Evolutionary conservation across 129 eudicot genomes (phyloP), one percentile per base, ranked within the genome.

Genomic region (Heracleum sosnowskyi): DNA sequence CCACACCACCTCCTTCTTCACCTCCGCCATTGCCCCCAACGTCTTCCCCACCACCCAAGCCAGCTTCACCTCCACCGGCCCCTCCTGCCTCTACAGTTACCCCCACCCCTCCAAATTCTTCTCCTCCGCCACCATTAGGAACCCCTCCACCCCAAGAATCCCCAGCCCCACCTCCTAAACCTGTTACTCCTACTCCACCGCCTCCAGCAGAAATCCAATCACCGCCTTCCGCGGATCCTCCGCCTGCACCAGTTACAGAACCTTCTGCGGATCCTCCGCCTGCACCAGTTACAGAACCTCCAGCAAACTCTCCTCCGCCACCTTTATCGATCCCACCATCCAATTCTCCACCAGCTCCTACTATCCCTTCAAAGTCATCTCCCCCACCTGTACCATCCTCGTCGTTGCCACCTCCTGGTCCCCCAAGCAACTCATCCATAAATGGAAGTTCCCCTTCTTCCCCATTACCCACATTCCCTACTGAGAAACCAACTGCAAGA

Each of bases 401-500:
- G 46, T 29, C 76, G 5, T 53, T 75, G 60, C 76, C 79, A 2
- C 53, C 84, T 77, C 80, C 84, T 79, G 77, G 83, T 37, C 76
- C 84, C 45, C 75, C 83, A 37, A 85, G 80, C 79, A 68, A 81
- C 57, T 53, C 91, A 29, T 26, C 86, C 55, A 45, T 82, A 26
- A 81, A 80, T 28, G 76, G 78, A 69, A 66, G 66, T 44, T 78
- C 87, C 28, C 75, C 87, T 63, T 20, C 53, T 39, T 62, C 86
- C 47, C 84, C 88, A 46, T 57, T 79, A 51, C 84, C 90, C 4
- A 84, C 91, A 13, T 15, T 44, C 15, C 90, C 96, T 77, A 44
- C 90, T 17, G 91, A 85, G 83, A 89, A 85, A 76, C 95, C 98
- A 45, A 86, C 89, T 3, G 87, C 97, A 79, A 81, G 83, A 76